Conservation (phyloP, 2,329 filamentous ascomycete genomes). For the Mollisia scopiformis region DNA sequence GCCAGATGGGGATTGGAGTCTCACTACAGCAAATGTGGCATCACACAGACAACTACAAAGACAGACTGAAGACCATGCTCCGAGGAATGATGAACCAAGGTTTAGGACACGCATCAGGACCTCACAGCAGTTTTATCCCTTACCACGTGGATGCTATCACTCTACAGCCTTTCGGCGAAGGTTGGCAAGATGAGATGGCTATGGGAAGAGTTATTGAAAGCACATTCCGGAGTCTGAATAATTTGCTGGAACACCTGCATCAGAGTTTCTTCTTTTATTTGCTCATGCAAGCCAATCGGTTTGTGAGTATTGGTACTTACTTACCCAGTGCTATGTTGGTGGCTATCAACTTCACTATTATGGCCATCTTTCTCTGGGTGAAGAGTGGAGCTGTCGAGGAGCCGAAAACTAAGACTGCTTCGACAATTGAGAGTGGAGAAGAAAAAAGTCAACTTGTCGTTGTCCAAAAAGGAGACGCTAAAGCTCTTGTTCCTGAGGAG, state of each 20-base stretch:
- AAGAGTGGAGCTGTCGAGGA: conserved; percentile 65
- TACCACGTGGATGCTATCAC: conserved; percentile 98
- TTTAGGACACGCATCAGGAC: conserved; percentile 83
- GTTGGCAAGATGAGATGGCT: conserved; percentile 98
- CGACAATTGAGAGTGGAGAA: conserved; percentile 34
- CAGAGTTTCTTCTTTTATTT: conserved; percentile 99
- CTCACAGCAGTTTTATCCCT: conserved; percentile 94
- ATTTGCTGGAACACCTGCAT: conserved; percentile 92
- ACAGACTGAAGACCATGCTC: conserved; percentile 85
- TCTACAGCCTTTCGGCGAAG: conserved; percentile 83
- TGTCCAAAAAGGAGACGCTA: conserved; percentile 23
- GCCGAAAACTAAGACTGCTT: conserved; percentile 14
- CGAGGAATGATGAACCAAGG: conserved; percentile 92
- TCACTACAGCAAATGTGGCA: conserved; percentile 84
- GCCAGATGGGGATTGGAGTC: conserved; percentile 88
- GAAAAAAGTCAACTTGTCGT: conserved; percentile 36
- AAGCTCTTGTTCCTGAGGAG: conserved; percentile 29
- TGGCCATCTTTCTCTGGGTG: conserved; percentile 92
- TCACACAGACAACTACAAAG: conserved; percentile 76
- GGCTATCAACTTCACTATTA: conserved; percentile 92
- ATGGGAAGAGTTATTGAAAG: conserved; percentile 89
- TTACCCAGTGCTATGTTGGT: conserved; percentile 97
- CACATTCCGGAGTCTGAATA: conserved; percentile 91
- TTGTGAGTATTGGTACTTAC: conserved; percentile 98
- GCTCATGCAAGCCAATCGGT: conserved; percentile 86